Evolutionary conservation across 2,329 filamentous ascomycete genomes (phyloP).

Genomic region (Pyrenochaeta sp.): DNA sequence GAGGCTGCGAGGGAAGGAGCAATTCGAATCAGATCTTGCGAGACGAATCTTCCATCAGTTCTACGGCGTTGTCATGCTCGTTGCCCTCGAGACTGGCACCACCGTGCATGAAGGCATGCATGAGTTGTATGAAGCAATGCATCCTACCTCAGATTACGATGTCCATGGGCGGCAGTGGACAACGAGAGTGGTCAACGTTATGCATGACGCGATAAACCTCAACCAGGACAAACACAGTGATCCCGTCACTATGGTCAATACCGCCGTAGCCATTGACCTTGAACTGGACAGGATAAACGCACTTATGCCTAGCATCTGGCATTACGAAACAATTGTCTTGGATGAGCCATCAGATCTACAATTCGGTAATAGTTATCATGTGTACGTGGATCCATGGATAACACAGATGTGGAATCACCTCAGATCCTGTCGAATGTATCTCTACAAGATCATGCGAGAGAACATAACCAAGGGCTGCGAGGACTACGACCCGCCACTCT

Average conservation of each 20-base stretch:
- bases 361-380: conserved; percentile 32
- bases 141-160: conserved; percentile 23
- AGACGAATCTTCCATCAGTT: conserved; percentile 40
- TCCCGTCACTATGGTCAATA: conserved; percentile 20
- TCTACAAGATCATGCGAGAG: conserved; percentile 29
- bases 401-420: conserved; percentile 43
- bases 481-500: conserved; percentile 17
- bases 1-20: conserved; percentile 37
- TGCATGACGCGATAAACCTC: conserved; percentile 30
- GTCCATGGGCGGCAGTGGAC: conserved; percentile 30
- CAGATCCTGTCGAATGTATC: conserved; percentile 26
- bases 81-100: conserved; percentile 26
- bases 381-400: conserved; percentile 41
- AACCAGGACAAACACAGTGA: conserved; percentile 22
- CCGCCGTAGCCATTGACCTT: conserved; percentile 22
- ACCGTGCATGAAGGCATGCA: conserved; percentile 23
- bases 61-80: conserved; percentile 33
- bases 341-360: conserved; percentile 20
- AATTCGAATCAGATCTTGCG: conserved; percentile 27
- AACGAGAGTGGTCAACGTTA: conserved; percentile 23
- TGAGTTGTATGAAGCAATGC: conserved; percentile 29
- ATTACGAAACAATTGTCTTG: conserved; percentile 27
- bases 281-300: conserved; percentile 31
- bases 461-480: conserved; percentile 24
- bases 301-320: conserved; percentile 32